Base-by-base conservation (phyloP, 176 grass and related monocot genomes). In the Alloteropsis semialata region DNA sequence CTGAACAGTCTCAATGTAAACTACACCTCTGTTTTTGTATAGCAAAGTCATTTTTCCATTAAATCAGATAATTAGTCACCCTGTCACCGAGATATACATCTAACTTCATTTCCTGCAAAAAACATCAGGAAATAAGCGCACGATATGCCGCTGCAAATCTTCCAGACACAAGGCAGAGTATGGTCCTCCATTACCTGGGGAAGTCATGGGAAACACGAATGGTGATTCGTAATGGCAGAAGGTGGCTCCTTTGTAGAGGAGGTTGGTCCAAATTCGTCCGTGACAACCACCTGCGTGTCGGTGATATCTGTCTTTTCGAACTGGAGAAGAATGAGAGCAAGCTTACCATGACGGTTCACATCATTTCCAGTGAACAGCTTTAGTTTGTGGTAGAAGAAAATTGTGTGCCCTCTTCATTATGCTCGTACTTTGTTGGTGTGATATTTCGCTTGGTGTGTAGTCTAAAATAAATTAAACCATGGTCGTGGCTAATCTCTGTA, bases 231-330 rank as follows among this genome's bases (percentile, higher is more conserved):
- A 18, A 10, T 21, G 6, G 55, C 3, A 71, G 28, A 5, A 88
- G 80, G 10, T n/a, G 65, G 57, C 21, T 72, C 21, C 74, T 88
- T 14, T 1, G 0, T 11, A 19, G 10, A 16, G 25, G 10, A 16
- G 75, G 81, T 17, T 94, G 82, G 89, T 0, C 65, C 6, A 29
- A 86, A 14, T 94, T 94, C 5, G 75, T 44, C 5, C 5, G 16
- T 10, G 89, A 86, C 15, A 94, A 94, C 42, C 50, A 25, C 11
- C 70, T 94, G 32, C 42, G 25, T 2, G 43, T 83, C 1, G 92
- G 83, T 0, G 86, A 94, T 46, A 56, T 91, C 45, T 91, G 89
- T 50, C 28, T 94, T 1, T 89, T 91, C 0, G 89, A 94, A 50
- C 83, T 89, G 45, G 71, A 72, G 50, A 48, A 33, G 49, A 46